These are phyloP conservation scores for Drosera capensis DNA, from an alignment of 148 eudicot genomes.

Conservation along the genomic window DNA sequence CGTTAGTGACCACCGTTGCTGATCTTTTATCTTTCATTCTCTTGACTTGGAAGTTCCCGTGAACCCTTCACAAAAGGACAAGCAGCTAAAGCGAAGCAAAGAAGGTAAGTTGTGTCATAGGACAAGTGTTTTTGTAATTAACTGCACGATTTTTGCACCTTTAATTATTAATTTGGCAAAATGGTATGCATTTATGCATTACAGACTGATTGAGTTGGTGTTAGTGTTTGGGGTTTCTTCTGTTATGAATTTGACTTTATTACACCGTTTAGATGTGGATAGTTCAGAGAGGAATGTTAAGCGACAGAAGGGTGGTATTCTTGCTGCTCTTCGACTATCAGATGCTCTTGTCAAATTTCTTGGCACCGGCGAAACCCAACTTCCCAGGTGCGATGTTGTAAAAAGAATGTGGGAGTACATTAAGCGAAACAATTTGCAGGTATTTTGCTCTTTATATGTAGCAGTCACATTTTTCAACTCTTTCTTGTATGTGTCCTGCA, in stretches of 20 bases:
- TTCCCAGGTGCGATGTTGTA: constrained; percentile 30
- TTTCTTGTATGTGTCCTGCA: not conserved
- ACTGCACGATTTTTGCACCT: too few species aligned
- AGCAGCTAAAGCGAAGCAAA: constrained; percentile 20
- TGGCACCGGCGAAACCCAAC: constrained; percentile 41
- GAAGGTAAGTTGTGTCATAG: constrained; percentile 15
- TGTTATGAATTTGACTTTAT: not conserved
- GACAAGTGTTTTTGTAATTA: not conserved
- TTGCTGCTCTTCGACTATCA: constrained; percentile 30
- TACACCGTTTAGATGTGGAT: constrained; percentile 13
- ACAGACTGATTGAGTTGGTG: not conserved
- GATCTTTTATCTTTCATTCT: not conserved
- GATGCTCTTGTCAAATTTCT: constrained; percentile 39
- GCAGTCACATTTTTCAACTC: too few species aligned
- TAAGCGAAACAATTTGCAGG: constrained; percentile 46
- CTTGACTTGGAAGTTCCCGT: constrained; percentile 14
- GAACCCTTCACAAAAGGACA: constrained; percentile 15
- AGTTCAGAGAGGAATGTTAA: constrained; percentile 21
- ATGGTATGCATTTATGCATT: too few species aligned
- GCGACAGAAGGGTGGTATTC: constrained; percentile 32
- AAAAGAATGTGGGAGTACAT: constrained; percentile 53
- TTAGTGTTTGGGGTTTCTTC: not conserved
- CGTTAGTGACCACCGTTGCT: too few species aligned
- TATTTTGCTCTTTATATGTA: constrained; percentile 4
- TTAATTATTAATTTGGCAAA: too few species aligned